Evolutionary conservation across 768 basidiomycete genomes (phyloP).

Genomic region (Phaeolepiota aurea): DNA sequence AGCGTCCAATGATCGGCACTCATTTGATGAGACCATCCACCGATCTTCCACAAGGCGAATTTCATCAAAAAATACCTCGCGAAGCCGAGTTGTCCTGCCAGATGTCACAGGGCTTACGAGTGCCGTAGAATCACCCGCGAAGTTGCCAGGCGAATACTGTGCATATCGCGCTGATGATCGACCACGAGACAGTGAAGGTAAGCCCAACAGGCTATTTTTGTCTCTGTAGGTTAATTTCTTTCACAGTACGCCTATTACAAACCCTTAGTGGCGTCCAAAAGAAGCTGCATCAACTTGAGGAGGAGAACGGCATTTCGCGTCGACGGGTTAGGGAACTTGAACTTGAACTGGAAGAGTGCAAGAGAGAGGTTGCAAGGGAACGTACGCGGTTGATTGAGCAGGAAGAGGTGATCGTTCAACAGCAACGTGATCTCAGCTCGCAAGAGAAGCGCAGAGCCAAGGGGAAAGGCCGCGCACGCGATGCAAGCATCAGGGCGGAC

Average conservation of each 20-base stretch:
- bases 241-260: constrained; percentile 49
- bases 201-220: constrained; percentile 8
- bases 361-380: constrained; percentile 67
- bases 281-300: constrained; percentile 66
- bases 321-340: constrained; percentile 84
- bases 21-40: constrained; percentile 27
- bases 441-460: constrained; percentile 20
- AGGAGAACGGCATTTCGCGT: constrained; percentile 76
- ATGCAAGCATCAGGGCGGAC: constrained; percentile 21
- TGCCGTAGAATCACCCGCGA: constrained; percentile 69
- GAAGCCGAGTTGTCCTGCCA: constrained; percentile 51
- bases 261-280: constrained; percentile 57
- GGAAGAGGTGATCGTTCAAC: constrained; percentile 36
- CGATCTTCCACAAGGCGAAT: constrained; percentile 14
- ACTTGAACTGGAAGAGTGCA: constrained; percentile 76
- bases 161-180: constrained; percentile 35
- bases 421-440: constrained; percentile 18
- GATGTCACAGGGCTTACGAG: constrained; percentile 81
- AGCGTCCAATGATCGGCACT: constrained; percentile 21
- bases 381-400: constrained; percentile 54
- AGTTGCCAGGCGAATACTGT: constrained; percentile 41
- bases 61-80: constrained; percentile 16
- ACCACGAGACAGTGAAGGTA: constrained; percentile 62
- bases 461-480: constrained; percentile 26
- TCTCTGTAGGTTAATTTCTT: not conserved